Evolutionary conservation across 139 green algal genomes (phyloP).

Genomic region (Chlamydomonas applanata): DNA sequence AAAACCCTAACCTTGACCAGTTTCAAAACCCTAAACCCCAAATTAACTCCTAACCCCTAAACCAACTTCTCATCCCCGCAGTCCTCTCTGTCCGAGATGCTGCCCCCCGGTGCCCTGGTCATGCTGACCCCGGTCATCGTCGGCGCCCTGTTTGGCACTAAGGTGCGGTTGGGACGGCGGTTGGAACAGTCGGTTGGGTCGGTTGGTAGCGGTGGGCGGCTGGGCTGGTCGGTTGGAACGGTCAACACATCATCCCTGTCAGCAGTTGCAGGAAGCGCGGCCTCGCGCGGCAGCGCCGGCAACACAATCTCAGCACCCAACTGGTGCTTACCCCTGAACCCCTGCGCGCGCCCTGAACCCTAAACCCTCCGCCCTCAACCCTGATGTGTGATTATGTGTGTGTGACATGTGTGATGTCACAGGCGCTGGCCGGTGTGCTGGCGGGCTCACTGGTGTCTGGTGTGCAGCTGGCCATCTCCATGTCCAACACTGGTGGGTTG

Average conservation of each 20-base stretch:
- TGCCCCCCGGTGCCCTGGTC: conserved; percentile 87
- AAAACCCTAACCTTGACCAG: too few relatives aligned
- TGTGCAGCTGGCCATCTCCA: conserved; percentile 95
- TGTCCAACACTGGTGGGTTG: conserved; percentile 92
- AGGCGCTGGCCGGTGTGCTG: conserved; percentile 83
- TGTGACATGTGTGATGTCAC: conserved; percentile 40
- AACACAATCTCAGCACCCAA: too few relatives aligned
- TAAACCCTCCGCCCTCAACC: too few relatives aligned
- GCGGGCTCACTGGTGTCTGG: conserved; percentile 89
- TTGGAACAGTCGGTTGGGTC: background rate
- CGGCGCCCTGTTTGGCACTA: conserved; percentile 77
- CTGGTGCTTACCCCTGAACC: too few relatives aligned
- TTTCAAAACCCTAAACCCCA: too few relatives aligned
- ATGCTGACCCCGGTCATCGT: conserved; percentile 89
- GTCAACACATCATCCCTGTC: too few relatives aligned
- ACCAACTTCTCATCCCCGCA: too few relatives aligned
- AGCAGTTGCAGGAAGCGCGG: too few relatives aligned
- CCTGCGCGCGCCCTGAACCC: too few relatives aligned
- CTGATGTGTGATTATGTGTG: background rate
- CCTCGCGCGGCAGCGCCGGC: background rate
- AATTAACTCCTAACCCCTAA: too few relatives aligned
- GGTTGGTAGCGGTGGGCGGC: too few relatives aligned
- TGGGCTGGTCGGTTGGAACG: too few relatives aligned
- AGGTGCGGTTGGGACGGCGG: conserved; percentile 14
- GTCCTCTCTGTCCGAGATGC: conserved; percentile 91